phyloP scores from a whole-genome alignment of 371 early-diverging fungal species.

The Cokeromyces recurvatus region DNA sequence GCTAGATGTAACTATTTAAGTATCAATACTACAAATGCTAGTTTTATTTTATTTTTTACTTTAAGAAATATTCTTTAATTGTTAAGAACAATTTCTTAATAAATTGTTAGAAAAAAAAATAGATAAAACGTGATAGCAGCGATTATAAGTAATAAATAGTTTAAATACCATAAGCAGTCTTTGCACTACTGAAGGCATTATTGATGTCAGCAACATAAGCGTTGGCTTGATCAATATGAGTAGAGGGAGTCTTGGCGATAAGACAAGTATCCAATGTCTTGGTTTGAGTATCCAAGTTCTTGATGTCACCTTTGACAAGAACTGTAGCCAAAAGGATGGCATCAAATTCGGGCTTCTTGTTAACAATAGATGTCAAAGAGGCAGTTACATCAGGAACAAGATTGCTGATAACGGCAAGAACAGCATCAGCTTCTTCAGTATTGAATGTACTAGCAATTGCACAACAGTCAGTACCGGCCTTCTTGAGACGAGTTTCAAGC shows the following conservation, averaged over 20 bases:
- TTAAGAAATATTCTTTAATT: too few species aligned
- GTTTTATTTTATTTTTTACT: too few species aligned
- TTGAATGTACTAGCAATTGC: not conserved
- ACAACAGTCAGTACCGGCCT: slow-evolving; percentile 12
- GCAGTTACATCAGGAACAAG: slow-evolving; percentile 11
- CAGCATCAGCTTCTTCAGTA: slow-evolving; percentile 13
- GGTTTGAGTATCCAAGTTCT: slow-evolving; percentile 5
- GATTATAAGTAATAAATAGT: too few species aligned
- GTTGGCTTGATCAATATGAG: slow-evolving; percentile 9
- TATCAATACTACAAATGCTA: too few species aligned
- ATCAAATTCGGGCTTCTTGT: slow-evolving; percentile 15
- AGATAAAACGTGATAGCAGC: too few species aligned
- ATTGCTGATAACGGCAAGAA: slow-evolving; percentile 3
- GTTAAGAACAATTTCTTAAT: too few species aligned
- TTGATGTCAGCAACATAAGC: slow-evolving; percentile 4
- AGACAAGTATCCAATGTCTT: slow-evolving; percentile 15
- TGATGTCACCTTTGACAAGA: slow-evolving; percentile 12
- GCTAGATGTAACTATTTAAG: too few species aligned
- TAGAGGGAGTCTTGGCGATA: slow-evolving; percentile 10
- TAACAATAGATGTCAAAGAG: slow-evolving; percentile 5
- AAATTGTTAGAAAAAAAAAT: too few species aligned
- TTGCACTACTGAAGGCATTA: slow-evolving; percentile 13
- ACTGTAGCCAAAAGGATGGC: slow-evolving; percentile 6
- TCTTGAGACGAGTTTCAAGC: slow-evolving; percentile 8
- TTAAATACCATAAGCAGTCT: slow-evolving; percentile 14